These are phyloP conservation scores for Magnusiomyces paraingens DNA, from an alignment of 1,139 yeast species.

Conservation along the genomic window DNA sequence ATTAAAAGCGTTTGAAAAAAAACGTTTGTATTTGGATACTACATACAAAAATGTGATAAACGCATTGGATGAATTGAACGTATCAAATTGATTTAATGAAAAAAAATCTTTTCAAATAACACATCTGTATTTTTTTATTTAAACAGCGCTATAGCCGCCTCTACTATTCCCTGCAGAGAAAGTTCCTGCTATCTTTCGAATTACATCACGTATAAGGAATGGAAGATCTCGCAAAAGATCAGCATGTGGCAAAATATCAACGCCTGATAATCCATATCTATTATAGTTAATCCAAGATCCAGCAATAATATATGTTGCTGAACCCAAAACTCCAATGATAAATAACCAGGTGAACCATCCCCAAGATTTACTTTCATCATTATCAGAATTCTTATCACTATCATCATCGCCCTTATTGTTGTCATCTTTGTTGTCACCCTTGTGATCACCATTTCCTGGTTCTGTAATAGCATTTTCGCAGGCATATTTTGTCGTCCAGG, in stretches of 20 bases:
- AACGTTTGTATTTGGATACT: slow-evolving; percentile 65
- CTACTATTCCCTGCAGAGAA: slow-evolving; percentile 71
- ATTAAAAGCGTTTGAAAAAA: slow-evolving; percentile 55
- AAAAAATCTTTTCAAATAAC: slow-evolving; percentile 68
- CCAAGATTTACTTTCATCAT: slow-evolving; percentile 22
- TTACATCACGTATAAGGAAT: slow-evolving; percentile 70
- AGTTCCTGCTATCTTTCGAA: slow-evolving; percentile 61
- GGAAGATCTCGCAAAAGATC: slow-evolving; percentile 63
- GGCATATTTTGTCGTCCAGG: slow-evolving; percentile 38
- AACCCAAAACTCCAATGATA: slow-evolving; percentile 50
- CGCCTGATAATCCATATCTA: slow-evolving; percentile 36
- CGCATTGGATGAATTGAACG: slow-evolving; percentile 43
- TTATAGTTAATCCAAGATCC: slow-evolving; percentile 67
- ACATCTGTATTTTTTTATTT: slow-evolving; percentile 67
- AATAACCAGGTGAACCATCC: slow-evolving; percentile 37
- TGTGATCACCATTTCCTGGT: slow-evolving; percentile 11
- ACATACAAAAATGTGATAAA: slow-evolving; percentile 69
- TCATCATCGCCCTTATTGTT: slow-evolving; percentile 28
- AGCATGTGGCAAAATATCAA: slow-evolving; percentile 40
- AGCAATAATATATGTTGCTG: slow-evolving; percentile 66
- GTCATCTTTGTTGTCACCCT: slow-evolving; percentile 8
- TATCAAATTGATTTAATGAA: slow-evolving; percentile 34
- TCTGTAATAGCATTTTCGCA: slow-evolving; percentile 4
- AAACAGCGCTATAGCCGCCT: slow-evolving; percentile 91
- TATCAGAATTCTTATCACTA: background rate